Base-by-base conservation (phyloP, 768 basidiomycete species). In the Auriscalpium orientale region DNA sequence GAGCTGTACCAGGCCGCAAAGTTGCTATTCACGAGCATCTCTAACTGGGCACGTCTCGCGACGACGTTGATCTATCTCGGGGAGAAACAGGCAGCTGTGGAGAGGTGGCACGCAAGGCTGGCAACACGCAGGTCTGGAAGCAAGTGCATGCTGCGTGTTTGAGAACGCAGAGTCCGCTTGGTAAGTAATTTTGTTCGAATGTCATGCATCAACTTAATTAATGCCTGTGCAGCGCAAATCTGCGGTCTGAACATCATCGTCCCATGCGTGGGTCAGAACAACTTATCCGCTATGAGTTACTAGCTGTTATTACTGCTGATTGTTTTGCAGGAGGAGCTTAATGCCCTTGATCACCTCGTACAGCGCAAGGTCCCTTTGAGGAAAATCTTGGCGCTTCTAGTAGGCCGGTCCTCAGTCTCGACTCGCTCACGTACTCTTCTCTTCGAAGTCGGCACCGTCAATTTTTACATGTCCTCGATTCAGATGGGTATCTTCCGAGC, bases 81-180 rank as follows among this genome's bases (percentile, higher is more conserved):
- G 43, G 95, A 99, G 74, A 97, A 98, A 68, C 97, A 98, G 70
- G 84, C 92, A 50, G 97, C 97, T 20, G 97, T 99, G 11, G 97
- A 99, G 72, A 97, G 95, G n/a, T n/a, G 62, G 97, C 97, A n/a
- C 80, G 97, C 54, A 99, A 99, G 70, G 97, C 97, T 13, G 97
- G 97, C 11, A 98, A 98, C 67, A 99, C 97, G 6, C 95, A 98
- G 91, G 97, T 98, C n/a, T 99, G 97, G 97, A 98, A 98, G 72
- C 97, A 98, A 70, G 97, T 99, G 51, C 95, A 98, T 63, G 89
- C 93, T 21, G 97, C 97, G 43, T 99, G 97, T 73, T 87, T 99
- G 56, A 97, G 76, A 98, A 98, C 77, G 75, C 80, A 54, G 97
- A 99, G 69, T 98, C 83, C 88, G 94, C 57, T 71, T 98, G 70